Evolutionary conservation across 495 filamentous ascomycete species (phyloP).

Genomic region (Podospora pseudoanserina): DNA sequence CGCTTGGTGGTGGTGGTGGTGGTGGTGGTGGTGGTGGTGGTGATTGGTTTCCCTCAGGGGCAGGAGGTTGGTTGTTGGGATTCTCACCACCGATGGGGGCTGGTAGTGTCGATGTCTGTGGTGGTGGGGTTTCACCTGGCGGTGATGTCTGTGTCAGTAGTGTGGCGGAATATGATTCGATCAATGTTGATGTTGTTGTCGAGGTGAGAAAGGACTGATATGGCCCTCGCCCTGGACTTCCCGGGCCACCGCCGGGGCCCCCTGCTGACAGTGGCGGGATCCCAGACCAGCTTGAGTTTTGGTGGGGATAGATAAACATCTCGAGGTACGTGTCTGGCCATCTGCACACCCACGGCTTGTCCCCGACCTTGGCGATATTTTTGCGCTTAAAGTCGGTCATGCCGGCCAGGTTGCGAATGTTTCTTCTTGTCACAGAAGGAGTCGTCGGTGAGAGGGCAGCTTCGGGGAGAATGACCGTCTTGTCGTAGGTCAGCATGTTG

Average conservation of each 20-base stretch:
- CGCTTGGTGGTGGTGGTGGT: not conserved
- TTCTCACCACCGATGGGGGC: not conserved
- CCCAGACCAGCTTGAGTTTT: constrained; percentile 44
- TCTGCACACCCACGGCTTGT: constrained; percentile 81
- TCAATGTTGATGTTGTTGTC: constrained; percentile 1
- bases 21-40: not conserved
- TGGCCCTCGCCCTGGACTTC: not conserved
- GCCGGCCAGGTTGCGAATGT: constrained; percentile 11
- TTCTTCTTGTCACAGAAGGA: constrained; percentile 14
- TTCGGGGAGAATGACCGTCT: constrained; percentile 71
- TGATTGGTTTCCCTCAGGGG: not conserved
- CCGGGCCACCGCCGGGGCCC: not conserved
- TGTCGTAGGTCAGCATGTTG: constrained; percentile 69
- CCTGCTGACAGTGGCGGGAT: constrained; percentile 12
- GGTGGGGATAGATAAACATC: constrained; percentile 72
- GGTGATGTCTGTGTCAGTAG: constrained; percentile 11
- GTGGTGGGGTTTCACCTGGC: not conserved
- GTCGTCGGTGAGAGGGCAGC: constrained; percentile 37
- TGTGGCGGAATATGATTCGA: constrained; percentile 7
- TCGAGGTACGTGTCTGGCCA: constrained; percentile 83
- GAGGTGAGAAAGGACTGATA: not conserved
- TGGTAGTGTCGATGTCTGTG: not conserved
- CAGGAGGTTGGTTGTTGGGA: not conserved
- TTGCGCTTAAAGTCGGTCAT: constrained; percentile 44
- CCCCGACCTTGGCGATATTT: constrained; percentile 51